Base-by-base conservation (phyloP, 192 early-diverging fungal species). In the Entomortierella chlamydospora region DNA sequence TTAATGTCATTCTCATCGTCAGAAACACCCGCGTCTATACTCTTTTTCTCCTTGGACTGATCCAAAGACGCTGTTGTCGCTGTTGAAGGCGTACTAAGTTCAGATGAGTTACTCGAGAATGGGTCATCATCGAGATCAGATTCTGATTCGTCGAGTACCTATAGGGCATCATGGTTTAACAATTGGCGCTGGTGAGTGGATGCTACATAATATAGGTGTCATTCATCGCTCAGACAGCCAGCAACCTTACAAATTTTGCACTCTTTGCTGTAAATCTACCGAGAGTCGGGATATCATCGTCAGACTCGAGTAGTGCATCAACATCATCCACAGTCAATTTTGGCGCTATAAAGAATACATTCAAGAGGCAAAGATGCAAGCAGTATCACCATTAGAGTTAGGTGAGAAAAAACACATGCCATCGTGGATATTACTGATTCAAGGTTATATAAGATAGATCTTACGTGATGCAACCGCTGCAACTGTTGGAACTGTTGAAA, bases 51-150 rank as follows among this genome's bases (percentile, higher is more conserved):
- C 41, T 33, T 5, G 7, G 43, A 18, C 6, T 33, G 12, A 2
- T 54, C 41, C 9, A 17, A 17, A 23, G 50, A 2, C 4, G 58
- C 10, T 55, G 22, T 31, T 25, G 49, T 29, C 23, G 39, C 20
- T 22, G 56, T 45, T 55, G 57, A 45, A 5, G 72, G 49, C 2
- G 50, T 18, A 13, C 22, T 33, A 12, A 49, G n/a, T 17, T n/a
- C 29, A 0, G 62, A 33, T 17, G 43, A 26, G 15, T 15, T 60
- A 2, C 41, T 30, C 2, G 66, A 58, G 8, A 79, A 70, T 2
- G 59, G 68, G 30, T 70, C 55, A 17, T 79, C 74, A 20, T 64
- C 74, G 11, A 79, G 33, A 12, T 79, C 74, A 10, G 74, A 79
- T 22, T 70, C 74, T 9, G 74, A 79, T 3, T 79, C 74, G n/a